phyloP scores from a whole-genome alignment of 2,329 filamentous ascomycete genomes.

The Ceratocystis eucalypticola region DNA sequence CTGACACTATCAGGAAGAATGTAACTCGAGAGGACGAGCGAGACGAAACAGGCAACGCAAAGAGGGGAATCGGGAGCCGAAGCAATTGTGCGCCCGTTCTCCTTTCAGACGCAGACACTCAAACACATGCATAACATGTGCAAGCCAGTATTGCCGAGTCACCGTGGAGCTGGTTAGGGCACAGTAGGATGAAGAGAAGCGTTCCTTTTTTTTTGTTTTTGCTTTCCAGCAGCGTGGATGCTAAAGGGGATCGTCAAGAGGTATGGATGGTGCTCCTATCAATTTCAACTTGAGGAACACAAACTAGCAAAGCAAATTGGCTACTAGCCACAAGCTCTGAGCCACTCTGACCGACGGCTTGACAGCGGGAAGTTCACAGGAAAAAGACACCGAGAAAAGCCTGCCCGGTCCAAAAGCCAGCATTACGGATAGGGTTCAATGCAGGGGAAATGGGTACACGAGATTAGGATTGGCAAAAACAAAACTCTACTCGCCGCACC shows the following conservation, averaged over 20 bases:
- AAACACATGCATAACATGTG: background rate
- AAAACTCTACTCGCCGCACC: background rate
- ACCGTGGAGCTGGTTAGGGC: background rate
- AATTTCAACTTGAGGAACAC: background rate
- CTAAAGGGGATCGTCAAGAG: background rate
- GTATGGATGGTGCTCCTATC: background rate
- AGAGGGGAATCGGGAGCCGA: background rate
- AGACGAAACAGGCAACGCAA: background rate
- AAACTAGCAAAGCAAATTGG: background rate
- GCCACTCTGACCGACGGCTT: too few species aligned
- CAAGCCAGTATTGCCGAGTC: background rate
- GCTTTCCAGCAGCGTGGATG: background rate
- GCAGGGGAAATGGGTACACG: background rate
- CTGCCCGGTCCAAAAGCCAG: background rate
- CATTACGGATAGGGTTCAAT: background rate
- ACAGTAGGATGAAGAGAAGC: background rate
- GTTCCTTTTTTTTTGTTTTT: background rate
- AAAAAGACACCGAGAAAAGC: background rate
- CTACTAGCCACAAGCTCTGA: background rate
- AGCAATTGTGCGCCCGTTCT: background rate
- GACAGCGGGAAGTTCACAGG: background rate
- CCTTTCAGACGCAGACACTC: background rate
- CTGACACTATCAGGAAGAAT: background rate
- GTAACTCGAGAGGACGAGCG: background rate
- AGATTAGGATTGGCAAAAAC: conserved; percentile 8